phyloP scores from a whole-genome alignment of 371 early-diverging fungal species.

The Mortierella sp. region DNA sequence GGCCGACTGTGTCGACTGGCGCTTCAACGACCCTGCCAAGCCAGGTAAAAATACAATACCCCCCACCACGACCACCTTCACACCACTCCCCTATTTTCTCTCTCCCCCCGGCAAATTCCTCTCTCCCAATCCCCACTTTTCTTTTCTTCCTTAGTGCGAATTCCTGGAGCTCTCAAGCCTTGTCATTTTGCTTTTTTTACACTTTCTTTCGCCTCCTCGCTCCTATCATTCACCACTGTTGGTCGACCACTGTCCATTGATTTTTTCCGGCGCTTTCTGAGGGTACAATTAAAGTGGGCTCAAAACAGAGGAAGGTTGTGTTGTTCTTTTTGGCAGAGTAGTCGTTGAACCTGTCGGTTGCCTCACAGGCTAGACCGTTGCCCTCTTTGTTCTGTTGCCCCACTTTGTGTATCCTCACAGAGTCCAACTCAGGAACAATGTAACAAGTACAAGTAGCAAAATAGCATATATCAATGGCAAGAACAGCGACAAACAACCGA shows the following conservation, averaged over 20 bases:
- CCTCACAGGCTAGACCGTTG: neutral
- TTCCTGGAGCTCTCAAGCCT: neutral
- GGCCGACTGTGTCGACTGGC: slow-evolving; percentile 55
- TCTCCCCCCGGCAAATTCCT: too few species aligned
- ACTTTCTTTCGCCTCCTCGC: neutral
- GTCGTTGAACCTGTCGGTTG: neutral
- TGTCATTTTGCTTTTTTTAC: neutral
- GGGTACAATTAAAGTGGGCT: slow-evolving; percentile 9
- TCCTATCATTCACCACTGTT: neutral
- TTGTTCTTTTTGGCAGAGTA: neutral
- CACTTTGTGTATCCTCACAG: neutral
- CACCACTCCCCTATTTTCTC: too few species aligned
- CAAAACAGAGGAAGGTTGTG: neutral
- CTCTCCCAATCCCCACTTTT: neutral
- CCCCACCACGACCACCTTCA: neutral
- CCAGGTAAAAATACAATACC: slow-evolving; percentile 21
- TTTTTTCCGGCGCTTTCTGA: neutral
- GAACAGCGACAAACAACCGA: neutral
- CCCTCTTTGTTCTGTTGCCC: neutral
- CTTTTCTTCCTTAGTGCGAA: neutral
- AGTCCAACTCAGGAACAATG: neutral
- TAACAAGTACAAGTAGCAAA: neutral
- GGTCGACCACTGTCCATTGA: neutral
- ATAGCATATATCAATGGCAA: neutral
- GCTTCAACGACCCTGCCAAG: slow-evolving; percentile 35